Evolutionary conservation across 129 eudicot genomes (phyloP).

Genomic region (Flaveria linearis): DNA sequence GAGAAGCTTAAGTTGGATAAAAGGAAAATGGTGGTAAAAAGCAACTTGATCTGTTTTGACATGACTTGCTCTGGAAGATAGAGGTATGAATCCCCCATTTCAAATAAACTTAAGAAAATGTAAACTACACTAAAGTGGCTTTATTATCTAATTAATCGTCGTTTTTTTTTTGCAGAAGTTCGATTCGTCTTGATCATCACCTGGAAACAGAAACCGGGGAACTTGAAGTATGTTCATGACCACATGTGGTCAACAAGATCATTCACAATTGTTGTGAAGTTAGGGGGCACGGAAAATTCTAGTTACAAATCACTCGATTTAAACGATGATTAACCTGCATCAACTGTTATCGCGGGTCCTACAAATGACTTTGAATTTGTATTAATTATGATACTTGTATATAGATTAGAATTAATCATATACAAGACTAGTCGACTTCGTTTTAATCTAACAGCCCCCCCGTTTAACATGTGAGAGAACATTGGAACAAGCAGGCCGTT

Average conservation of each 20-base stretch:
- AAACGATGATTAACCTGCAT: slow-evolving; percentile 7
- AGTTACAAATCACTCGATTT: slow-evolving; percentile 11
- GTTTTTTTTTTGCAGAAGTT: slow-evolving; percentile 27
- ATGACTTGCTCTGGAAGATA: slow-evolving; percentile 24
- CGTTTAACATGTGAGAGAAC: too few species aligned
- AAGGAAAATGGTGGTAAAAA: slow-evolving; percentile 11
- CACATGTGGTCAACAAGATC: slow-evolving; percentile 9
- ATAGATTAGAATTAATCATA: neutral
- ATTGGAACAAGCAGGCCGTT: too few species aligned
- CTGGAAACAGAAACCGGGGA: slow-evolving; percentile 12
- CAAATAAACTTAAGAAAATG: neutral
- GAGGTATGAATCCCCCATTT: slow-evolving; percentile 22
- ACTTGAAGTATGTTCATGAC: slow-evolving; percentile 27
- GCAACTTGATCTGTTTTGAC: slow-evolving; percentile 20
- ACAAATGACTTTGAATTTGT: slow-evolving; percentile 3
- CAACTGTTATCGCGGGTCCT: neutral
- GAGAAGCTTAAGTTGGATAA: slow-evolving; percentile 74
- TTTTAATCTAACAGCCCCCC: neutral
- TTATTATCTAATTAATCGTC: neutral
- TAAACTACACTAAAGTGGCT: neutral
- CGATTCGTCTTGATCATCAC: slow-evolving; percentile 14
- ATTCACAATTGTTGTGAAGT: neutral
- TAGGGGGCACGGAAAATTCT: slow-evolving; percentile 8
- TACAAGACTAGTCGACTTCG: neutral
- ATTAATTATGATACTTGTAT: slow-evolving; percentile 4